Conservation (phyloP, 2,329 filamentous ascomycete genomes). For the Fusarium piperis region DNA sequence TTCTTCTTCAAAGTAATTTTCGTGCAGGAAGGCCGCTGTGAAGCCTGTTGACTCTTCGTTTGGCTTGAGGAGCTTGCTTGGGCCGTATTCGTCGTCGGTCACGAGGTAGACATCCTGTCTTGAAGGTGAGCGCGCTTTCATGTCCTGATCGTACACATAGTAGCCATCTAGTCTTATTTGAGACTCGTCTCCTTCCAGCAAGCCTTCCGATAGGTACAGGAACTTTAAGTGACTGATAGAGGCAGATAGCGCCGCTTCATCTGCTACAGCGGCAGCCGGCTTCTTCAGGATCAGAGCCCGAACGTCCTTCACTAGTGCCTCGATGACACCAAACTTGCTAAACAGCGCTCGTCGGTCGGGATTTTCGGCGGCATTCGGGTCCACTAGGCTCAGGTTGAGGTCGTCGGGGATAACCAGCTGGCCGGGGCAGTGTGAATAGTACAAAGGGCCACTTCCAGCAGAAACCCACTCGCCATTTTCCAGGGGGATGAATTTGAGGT, state of each 20-base stretch:
- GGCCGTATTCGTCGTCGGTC: constrained; percentile 15
- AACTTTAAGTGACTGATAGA: constrained; percentile 26
- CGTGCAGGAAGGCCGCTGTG: constrained; percentile 6
- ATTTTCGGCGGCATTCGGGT: constrained; percentile 11
- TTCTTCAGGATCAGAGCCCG: constrained; percentile 12
- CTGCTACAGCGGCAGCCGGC: neutral
- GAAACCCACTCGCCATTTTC: constrained; percentile 28
- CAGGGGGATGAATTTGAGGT: constrained; percentile 26
- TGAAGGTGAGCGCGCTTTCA: neutral
- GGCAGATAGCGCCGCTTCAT: neutral
- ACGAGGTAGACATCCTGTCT: constrained; percentile 21
- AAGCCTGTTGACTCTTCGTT: neutral
- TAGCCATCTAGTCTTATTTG: neutral
- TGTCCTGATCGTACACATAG: constrained; percentile 9
- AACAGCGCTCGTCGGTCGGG: constrained; percentile 19
- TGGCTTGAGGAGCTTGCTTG: constrained; percentile 10
- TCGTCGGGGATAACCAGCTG: constrained; percentile 16
- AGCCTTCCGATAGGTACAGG: constrained; percentile 26
- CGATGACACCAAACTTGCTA: constrained; percentile 21
- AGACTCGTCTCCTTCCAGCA: neutral
- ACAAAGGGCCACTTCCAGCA: neutral
- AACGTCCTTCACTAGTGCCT: constrained; percentile 12
- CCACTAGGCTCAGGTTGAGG: constrained; percentile 19
- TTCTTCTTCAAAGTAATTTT: constrained; percentile 1
- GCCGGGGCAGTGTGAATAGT: constrained; percentile 17